Base-by-base conservation (phyloP, 2,329 filamentous ascomycete species). In the Didymella arachidicola region DNA sequence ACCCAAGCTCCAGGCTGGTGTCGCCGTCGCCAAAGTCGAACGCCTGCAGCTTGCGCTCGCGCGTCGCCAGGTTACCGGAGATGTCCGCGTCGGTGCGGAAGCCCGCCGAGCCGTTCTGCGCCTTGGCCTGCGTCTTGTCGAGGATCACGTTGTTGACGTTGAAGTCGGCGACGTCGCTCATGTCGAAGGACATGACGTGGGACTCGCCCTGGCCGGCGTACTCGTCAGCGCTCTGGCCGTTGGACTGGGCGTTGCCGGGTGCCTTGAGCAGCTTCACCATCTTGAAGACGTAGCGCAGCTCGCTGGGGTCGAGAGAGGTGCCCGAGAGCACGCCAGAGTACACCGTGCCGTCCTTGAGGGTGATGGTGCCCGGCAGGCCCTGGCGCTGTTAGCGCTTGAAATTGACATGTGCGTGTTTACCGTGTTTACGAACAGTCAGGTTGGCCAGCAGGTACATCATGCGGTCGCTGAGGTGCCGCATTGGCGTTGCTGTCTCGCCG, bases 61-160 rank as follows among this genome's bases (percentile, higher is more conserved):
- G 87, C 47, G 86, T 83, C 44, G 84, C 79, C 63, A 89, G 86
- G 69, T 84, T 85, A 64, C 90, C 90, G 7, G 93, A 95, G 63
- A 98, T 97, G 70, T 95, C 92, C 32, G 87, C 82, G 73, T 98
- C 94, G 25, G 94, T 98, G 63, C 90, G 89, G 79, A 98, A 97
- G 25, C 83, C 85, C 57, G 84, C 79, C 25, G 68, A 58, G 19
- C 67, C 86, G 78, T 89, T 89, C 49, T 83, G 80, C 49, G 78
- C 74, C 71, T 83, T 84, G 32, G 78, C 72, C 27, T 80, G 77
- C 46, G 83, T 77, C 63, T 83, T 83, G 30, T 84, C 78, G 42
- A 82, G 80, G 4, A 79, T 77, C 18, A 88, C 83, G 58, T 84
- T 81, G 57, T 80, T 75, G 42, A 86, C 83, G 41, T 79, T 76